These are phyloP conservation scores for Rosellinia necatrix DNA, from an alignment of 2,329 filamentous ascomycete species.

Conservation along the genomic window DNA sequence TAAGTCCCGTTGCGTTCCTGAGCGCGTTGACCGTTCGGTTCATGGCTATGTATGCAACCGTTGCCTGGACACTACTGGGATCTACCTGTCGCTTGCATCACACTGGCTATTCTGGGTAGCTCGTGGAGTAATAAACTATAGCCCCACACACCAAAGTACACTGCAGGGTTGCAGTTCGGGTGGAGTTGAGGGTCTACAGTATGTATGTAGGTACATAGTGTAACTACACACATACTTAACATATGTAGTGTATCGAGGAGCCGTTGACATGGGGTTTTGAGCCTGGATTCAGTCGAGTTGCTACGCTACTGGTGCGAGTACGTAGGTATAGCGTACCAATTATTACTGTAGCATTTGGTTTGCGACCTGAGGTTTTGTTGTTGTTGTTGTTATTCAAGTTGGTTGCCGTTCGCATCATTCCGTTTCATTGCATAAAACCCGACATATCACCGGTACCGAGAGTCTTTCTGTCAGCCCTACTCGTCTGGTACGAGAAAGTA, in stretches of 20 bases:
- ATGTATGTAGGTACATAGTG: no score
- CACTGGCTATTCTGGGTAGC: no score
- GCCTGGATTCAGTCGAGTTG: neutral
- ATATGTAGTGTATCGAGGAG: no score
- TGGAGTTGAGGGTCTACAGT: conserved; percentile 18
- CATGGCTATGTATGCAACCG: no score
- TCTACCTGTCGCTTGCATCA: no score
- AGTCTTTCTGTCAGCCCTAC: neutral
- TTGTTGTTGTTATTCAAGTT: neutral
- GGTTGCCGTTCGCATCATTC: neutral
- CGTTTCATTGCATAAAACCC: conserved; percentile 10
- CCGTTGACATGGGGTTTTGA: neutral
- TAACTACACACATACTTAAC: no score
- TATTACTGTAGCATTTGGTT: neutral
- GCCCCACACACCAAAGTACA: conserved; percentile 9
- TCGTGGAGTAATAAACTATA: neutral
- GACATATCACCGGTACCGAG: neutral
- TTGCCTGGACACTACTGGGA: neutral
- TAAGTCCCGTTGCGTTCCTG: no score
- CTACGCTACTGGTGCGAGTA: no score
- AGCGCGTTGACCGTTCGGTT: no score
- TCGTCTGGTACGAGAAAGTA: neutral
- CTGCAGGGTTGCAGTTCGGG: conserved; percentile 16
- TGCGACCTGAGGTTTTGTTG: neutral
- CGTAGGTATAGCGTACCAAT: neutral